phyloP scores from a whole-genome alignment of 2,329 filamentous ascomycete species.

The Colletotrichum simmondsii region DNA sequence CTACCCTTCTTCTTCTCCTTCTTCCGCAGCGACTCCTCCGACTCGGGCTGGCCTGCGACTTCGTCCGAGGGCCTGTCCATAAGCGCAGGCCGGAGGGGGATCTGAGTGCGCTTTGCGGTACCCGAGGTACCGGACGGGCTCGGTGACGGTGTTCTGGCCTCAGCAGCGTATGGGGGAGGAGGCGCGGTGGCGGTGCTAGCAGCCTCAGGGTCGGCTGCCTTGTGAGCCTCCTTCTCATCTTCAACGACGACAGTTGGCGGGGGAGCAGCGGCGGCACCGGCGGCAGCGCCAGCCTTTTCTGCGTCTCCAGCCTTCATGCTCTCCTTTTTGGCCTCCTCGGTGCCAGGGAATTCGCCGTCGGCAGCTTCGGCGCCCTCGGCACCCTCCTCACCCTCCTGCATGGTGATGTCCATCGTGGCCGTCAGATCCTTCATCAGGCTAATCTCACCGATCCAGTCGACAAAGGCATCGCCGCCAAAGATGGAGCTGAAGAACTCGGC shows the following conservation, averaged over 20 bases:
- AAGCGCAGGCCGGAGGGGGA: conserved; percentile 85
- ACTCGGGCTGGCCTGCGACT: conserved; percentile 77
- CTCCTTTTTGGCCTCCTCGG: conserved; percentile 66
- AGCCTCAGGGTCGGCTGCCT: conserved; percentile 33
- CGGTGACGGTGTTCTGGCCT: conserved; percentile 49
- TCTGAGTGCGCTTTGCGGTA: conserved; percentile 57
- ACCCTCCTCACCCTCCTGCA: conserved; percentile 80
- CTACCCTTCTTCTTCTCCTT: conserved; percentile 88
- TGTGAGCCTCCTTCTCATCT: conserved; percentile 44
- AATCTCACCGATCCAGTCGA: conserved; percentile 97
- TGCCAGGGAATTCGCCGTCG: conserved; percentile 66
- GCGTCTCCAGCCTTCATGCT: conserved; percentile 57
- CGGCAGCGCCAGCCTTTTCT: conserved; percentile 41
- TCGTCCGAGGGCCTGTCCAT: conserved; percentile 86
- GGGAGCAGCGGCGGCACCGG: conserved; percentile 37
- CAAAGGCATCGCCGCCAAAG: conserved; percentile 95
- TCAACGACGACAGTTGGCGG: conserved; percentile 54
- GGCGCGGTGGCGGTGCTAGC: conserved; percentile 33
- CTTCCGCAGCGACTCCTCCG: conserved; percentile 56
- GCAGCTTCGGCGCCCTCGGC: conserved; percentile 63
- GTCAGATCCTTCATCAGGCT: conserved; percentile 98
- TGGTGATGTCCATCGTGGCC: conserved; percentile 97
- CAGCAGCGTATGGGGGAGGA: conserved; percentile 43
- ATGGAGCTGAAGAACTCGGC: conserved; percentile 99
- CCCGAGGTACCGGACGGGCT: conserved; percentile 48